phyloP scores from a whole-genome alignment of 2,329 filamentous ascomycete species.

The Colletotrichum chlorophyti region DNA sequence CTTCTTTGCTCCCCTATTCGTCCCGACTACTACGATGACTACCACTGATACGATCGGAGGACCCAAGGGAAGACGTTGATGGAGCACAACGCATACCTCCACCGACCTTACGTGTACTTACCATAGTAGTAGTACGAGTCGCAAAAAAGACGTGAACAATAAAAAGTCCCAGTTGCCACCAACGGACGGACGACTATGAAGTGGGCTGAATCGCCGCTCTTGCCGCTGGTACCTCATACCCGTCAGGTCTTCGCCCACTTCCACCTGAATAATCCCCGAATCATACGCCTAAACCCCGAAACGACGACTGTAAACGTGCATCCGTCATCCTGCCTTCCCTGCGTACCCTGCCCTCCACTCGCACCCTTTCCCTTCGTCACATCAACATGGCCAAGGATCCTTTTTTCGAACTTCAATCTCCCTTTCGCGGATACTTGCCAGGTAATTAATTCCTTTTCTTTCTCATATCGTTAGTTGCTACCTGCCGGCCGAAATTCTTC shows the following conservation, averaged over 20 bases:
- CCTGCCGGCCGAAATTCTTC: background rate
- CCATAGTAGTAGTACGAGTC: background rate
- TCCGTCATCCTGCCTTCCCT: slow-evolving; percentile 18
- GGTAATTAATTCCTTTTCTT: slow-evolving; percentile 7
- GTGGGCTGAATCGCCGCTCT: background rate
- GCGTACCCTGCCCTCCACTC: too few species aligned
- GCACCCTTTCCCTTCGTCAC: slow-evolving; percentile 1
- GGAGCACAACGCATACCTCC: too few species aligned
- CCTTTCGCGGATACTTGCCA: slow-evolving; percentile 11
- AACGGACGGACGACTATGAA: background rate
- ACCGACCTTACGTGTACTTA: background rate
- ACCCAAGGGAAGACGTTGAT: background rate
- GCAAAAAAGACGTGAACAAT: background rate
- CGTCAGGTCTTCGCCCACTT: background rate
- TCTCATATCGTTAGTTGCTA: background rate
- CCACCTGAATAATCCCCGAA: slow-evolving; percentile 18
- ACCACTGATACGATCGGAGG: background rate
- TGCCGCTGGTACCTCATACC: background rate
- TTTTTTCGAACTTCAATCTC: slow-evolving; percentile 7
- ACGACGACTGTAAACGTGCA: slow-evolving; percentile 9
- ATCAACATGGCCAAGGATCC: slow-evolving; percentile 17
- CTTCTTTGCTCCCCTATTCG: background rate
- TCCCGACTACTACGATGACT: background rate
- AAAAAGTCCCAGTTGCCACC: background rate
- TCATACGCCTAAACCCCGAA: slow-evolving; percentile 21